Evolutionary conservation across 805 yeast species (phyloP).

Genomic region (Nakazawaea peltata): DNA sequence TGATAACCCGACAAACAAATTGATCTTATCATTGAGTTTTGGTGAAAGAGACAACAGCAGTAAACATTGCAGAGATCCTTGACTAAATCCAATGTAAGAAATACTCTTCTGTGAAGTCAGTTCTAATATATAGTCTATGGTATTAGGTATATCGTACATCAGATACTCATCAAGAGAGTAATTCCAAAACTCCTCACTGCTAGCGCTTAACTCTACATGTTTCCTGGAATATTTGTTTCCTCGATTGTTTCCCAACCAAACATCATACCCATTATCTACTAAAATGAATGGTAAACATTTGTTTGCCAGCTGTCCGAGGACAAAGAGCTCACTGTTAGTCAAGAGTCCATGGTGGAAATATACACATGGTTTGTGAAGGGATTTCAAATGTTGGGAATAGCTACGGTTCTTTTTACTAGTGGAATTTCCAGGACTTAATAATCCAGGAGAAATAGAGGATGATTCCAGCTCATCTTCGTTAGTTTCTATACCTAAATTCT

Average conservation of each 20-base stretch:
- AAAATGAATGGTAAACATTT: slow-evolving; percentile 67
- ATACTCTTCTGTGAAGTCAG: slow-evolving; percentile 37
- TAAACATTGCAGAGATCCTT: slow-evolving; percentile 92
- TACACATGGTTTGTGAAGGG: slow-evolving; percentile 35
- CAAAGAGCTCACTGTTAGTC: slow-evolving; percentile 78
- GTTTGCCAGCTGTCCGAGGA: slow-evolving; percentile 25
- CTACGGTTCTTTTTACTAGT: slow-evolving; percentile 13
- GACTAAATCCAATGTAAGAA: slow-evolving; percentile 84
- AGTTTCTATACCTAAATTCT: no score
- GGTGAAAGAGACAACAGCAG: slow-evolving; percentile 72
- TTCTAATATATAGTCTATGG: slow-evolving; percentile 65
- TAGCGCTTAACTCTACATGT: slow-evolving; percentile 39
- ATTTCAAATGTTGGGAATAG: slow-evolving; percentile 14
- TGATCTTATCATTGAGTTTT: slow-evolving; percentile 50
- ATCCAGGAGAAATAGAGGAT: no score
- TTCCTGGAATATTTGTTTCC: slow-evolving; percentile 91
- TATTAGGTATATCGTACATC: slow-evolving; percentile 79
- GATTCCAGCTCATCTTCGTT: no score
- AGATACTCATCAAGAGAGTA: slow-evolving; percentile 93
- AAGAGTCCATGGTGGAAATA: slow-evolving; percentile 89
- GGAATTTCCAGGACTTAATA: no score
- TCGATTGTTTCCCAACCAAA: slow-evolving; percentile 89
- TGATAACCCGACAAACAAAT: slow-evolving; percentile 44
- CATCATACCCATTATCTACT: slow-evolving; percentile 82
- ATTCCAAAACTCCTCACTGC: slow-evolving; percentile 66